Evolutionary conservation across 2,329 filamentous ascomycete species (phyloP).

Genomic region (Aspergillus tamarii): DNA sequence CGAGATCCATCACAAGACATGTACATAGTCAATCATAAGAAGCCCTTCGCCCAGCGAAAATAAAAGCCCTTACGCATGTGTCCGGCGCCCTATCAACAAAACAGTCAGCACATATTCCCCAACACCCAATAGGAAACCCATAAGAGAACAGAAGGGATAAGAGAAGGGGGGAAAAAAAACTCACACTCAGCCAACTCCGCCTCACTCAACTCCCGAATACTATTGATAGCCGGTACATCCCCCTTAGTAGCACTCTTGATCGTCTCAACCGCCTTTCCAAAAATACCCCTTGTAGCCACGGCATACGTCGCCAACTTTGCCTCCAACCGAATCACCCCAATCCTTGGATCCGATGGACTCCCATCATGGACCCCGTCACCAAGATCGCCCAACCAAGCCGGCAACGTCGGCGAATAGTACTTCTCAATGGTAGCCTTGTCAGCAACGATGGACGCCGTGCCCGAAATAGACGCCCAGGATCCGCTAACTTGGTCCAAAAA

Average conservation of each 20-base stretch:
- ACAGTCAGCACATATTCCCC: conserved; percentile 12
- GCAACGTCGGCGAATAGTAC: conserved; percentile 73
- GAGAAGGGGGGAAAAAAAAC: too few species aligned
- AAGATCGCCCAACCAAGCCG: conserved; percentile 85
- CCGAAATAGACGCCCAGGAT: conserved; percentile 87
- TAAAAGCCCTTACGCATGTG: conserved; percentile 24
- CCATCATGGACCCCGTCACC: conserved; percentile 84
- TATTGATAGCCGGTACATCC: conserved; percentile 72
- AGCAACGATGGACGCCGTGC: conserved; percentile 68
- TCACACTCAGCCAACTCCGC: conserved; percentile 65
- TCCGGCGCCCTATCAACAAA: conserved; percentile 33
- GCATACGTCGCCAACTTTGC: conserved; percentile 74
- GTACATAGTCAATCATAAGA: not conserved
- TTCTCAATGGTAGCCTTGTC: conserved; percentile 71
- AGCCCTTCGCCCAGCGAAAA: not conserved
- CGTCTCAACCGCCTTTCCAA: conserved; percentile 70
- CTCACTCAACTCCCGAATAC: conserved; percentile 72
- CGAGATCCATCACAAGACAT: not conserved
- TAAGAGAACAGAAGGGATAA: not conserved
- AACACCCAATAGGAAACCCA: not conserved
- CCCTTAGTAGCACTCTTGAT: conserved; percentile 77
- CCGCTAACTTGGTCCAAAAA: conserved; percentile 74
- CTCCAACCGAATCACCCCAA: conserved; percentile 78
- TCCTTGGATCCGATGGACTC: conserved; percentile 76
- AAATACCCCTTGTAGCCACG: conserved; percentile 62